These are phyloP conservation scores for Papilionanthe hybrid DNA, from an alignment of 116 monocot genomes.

Conservation along the genomic window DNA sequence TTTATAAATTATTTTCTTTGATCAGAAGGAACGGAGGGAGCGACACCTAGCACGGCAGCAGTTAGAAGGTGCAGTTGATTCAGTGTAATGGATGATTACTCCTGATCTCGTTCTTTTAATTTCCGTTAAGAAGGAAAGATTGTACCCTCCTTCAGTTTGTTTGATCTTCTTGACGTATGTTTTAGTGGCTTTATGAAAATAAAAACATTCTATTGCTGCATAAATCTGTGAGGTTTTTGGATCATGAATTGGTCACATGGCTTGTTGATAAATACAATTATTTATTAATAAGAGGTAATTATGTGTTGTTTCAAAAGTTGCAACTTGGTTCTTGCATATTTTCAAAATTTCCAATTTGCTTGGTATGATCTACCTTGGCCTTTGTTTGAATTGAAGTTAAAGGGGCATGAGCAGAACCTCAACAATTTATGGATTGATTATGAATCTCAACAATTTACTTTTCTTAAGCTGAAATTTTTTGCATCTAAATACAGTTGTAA, in stretches of 20 bases:
- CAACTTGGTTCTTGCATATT: too few relatives aligned
- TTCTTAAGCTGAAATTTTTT: too few relatives aligned
- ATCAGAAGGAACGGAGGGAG: slow-evolving; percentile 90
- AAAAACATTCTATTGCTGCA: neutral
- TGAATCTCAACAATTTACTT: too few relatives aligned
- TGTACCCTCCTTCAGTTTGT: neutral
- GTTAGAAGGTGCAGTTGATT: slow-evolving; percentile 64
- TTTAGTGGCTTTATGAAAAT: neutral
- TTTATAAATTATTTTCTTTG: neutral
- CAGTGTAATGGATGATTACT: slow-evolving; percentile 34
- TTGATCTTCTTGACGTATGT: neutral
- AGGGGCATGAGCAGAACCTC: too few relatives aligned
- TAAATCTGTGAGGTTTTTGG: neutral
- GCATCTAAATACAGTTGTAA: too few relatives aligned
- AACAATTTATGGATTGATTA: too few relatives aligned
- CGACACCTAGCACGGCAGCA: slow-evolving; percentile 88
- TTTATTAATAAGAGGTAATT: neutral
- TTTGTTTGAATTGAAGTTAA: too few relatives aligned
- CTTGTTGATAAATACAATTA: neutral
- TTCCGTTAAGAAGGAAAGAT: too few relatives aligned
- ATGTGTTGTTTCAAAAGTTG: too few relatives aligned
- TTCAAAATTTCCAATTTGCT: too few relatives aligned
- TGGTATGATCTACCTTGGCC: too few relatives aligned
- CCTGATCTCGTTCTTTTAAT: neutral
- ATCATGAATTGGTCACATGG: neutral